Base-by-base conservation (phyloP, 305 asterid genomes). In the Striga hermonthica region DNA sequence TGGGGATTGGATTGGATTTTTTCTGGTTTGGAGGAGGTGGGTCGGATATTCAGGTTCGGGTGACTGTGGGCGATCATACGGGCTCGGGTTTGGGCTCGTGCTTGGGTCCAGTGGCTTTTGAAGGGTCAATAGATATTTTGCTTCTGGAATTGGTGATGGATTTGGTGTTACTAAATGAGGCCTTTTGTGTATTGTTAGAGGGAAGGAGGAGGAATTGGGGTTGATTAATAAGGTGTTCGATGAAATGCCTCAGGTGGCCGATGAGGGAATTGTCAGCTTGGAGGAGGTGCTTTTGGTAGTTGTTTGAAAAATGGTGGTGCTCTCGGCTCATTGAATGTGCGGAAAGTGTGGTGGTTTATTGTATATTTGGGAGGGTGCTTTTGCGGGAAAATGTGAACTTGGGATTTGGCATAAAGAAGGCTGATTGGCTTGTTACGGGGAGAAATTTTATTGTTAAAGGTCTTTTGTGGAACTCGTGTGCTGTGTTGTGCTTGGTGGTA, bases 381-480 rank as follows among this genome's bases (percentile, higher is more conserved):
- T 9, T 64, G 52, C 65, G 72, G 66, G 62, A 62, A 16, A 70
- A 68, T 35, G 66, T 72, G 14, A 79, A 35, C 37, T 75, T 76
- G 45, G 74, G 59, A 31, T 55, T 47, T 57, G 87, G 82, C 82
- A 84, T 78, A 60, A 80, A 72, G 74, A 77, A 67, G 43, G 79
- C 78, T 34, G 96, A 79, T 71, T 80, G 80, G 75, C 93, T 81
- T 31, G 79, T 58, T 1, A 55, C 13, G 9, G 89, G 80, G 6
- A 86, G 81, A 67, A 86, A 79, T 39, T 72, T 62, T 3, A 78
- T 44, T 6, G 48, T 66, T 9, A 67, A 70, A 4, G 60, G 75
- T 28, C 9, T 11, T 74, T 68, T 41, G 67, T 62, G 15, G 60
- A 55, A 37, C 11, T 16, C 63, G 7, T 22, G 31, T 22, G 31